Base-by-base conservation (phyloP, 495 filamentous ascomycete genomes). In the Aspergillus incahuasiensis region DNA sequence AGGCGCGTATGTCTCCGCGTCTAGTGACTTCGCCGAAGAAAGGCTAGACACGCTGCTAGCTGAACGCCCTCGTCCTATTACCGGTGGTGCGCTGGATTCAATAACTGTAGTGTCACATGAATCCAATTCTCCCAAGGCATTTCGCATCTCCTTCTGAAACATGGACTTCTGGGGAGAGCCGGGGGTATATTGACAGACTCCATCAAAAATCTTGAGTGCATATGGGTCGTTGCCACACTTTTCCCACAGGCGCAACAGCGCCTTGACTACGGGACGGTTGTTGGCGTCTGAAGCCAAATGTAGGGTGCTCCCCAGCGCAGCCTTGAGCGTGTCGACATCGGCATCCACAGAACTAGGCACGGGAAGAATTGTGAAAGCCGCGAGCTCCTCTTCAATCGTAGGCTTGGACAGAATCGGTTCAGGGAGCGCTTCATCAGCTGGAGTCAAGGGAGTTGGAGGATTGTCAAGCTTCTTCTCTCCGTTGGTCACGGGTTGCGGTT, bases 1-100 rank as follows among this genome's bases (percentile, higher is more conserved):
- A 13, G 60, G 62, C 15, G 57, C 66, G 24, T 53, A 58, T 11
- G 65, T 57, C 46, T 73, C 68, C 30, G 52, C 58, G 40, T 69
- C 69, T 42, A 71, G 45, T 1, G 72, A 71, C 35, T 70, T 68
- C 6, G 67, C 67, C 2, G 75, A 74, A 24, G 79, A 79, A 21
- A 79, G 48, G 13, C 71, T 75, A 9, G 75, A 78, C 12, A 68
- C 66, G 21, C 70, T 80, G 28, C 67, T 60, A 83, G 73, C 56
- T 78, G 72, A 72, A 6, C 59, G 60, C 12, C 56, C 50, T 18
- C 65, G 56, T 15, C 43, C 52, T 22, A 55, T 24, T 25, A 18
- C 24, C 39, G 62, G 58, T 16, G 47, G 32, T 16, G 54, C 40
- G 45, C 21, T 45, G 22, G 54, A 34, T 20, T 44, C 41, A 1